Evolutionary conservation across 192 early-diverging fungal genomes (phyloP).

Genomic region (Thamnidium elegans): DNA sequence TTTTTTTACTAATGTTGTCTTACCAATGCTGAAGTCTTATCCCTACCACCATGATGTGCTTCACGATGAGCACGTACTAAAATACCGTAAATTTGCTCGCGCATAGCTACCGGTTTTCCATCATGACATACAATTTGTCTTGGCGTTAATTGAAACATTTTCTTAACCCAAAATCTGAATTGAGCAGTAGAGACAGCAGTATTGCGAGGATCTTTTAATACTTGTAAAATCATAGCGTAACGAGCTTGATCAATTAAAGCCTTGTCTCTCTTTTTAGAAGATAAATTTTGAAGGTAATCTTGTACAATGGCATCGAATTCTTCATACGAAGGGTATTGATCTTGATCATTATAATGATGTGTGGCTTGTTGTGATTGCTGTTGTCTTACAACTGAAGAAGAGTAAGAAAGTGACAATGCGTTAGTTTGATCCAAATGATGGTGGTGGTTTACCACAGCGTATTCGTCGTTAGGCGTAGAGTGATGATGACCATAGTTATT

Average conservation of each 20-base stretch:
- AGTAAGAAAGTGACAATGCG: background rate
- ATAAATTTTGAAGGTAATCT: constrained; percentile 47
- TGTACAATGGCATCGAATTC: constrained; percentile 45
- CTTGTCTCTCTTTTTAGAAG: constrained; percentile 52
- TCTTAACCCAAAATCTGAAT: constrained; percentile 54
- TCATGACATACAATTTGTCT: constrained; percentile 46
- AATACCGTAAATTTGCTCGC: constrained; percentile 48
- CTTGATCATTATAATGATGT: constrained; percentile 23
- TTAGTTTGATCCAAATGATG: background rate
- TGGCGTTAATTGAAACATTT: constrained; percentile 44
- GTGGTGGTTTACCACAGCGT: constrained; percentile 1
- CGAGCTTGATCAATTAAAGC: constrained; percentile 44
- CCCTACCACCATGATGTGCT: constrained; percentile 49
- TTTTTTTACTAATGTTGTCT: background rate
- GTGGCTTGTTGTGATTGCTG: constrained; percentile 11
- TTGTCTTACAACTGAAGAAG: too few relatives aligned
- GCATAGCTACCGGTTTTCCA: constrained; percentile 47
- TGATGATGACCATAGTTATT: background rate
- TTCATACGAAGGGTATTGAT: constrained; percentile 44
- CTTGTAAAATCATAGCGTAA: constrained; percentile 50
- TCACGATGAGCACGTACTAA: constrained; percentile 47
- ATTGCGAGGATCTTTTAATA: constrained; percentile 45
- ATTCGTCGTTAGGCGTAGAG: background rate
- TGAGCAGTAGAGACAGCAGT: constrained; percentile 51
- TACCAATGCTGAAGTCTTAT: constrained; percentile 53